A percentile compares a stretch with the other conserved stretches of the same genome.
Evolutionary conservation across 2,329 filamentous ascomycete species (phyloP).

Genomic region (Colletotrichum somersetense): DNA sequence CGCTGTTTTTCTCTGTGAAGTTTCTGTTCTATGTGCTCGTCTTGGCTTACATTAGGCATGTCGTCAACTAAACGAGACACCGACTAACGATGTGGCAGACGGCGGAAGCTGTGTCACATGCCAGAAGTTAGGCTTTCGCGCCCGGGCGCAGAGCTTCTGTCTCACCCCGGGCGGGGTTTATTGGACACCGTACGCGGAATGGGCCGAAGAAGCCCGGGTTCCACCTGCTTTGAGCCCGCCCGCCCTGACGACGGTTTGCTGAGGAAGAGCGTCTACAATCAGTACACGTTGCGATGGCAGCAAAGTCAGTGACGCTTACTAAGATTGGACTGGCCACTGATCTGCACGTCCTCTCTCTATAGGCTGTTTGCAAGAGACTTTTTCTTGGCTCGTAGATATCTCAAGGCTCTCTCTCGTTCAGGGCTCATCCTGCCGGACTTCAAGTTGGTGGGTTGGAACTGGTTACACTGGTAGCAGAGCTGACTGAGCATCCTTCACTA

Average conservation of each 20-base stretch:
- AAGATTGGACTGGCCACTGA: neutral
- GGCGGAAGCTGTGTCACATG: slow-evolving; percentile 27
- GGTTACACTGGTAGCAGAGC: neutral
- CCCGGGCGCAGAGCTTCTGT: slow-evolving; percentile 11
- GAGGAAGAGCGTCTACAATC: neutral
- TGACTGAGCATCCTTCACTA: neutral
- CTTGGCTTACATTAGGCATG: neutral
- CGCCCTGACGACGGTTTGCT: slow-evolving; percentile 14
- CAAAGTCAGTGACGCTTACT: neutral
- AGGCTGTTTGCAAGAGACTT: neutral
- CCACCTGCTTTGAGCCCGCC: slow-evolving; percentile 25
- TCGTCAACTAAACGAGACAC: neutral
- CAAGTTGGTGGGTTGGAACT: neutral
- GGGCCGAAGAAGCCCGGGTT: slow-evolving; percentile 29
- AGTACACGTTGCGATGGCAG: neutral
- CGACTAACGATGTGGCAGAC: neutral
- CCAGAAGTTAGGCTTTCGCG: neutral
- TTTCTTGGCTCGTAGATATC: neutral
- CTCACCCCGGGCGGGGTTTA: slow-evolving; percentile 26
- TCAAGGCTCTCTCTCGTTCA: neutral
- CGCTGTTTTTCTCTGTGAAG: neutral
- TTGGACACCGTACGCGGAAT: slow-evolving; percentile 32
- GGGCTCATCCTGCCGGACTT: neutral
- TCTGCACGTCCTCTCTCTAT: neutral
- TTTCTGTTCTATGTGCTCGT: neutral